Evolutionary conservation across 176 grass and related monocot species (phyloP), one percentile per base, ranked within the genome.

Genomic region (Carex parvula): DNA sequence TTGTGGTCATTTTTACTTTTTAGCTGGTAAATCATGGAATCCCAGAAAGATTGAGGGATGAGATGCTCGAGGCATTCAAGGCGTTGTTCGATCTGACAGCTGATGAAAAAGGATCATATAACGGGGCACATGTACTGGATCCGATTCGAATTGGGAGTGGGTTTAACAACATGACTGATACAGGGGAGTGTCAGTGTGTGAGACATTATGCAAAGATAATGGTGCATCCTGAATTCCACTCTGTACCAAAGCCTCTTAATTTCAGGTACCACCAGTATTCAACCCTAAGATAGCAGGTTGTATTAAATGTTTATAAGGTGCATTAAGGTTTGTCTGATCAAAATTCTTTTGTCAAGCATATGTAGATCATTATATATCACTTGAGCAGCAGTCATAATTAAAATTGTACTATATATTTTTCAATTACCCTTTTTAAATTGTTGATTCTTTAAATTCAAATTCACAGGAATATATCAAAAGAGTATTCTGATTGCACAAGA

Each of bases 21-120:
- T 83, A 97, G 95, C 70, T 94, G 79, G 52, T 88, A 52, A 93
- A 94, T 79, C 92, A 98, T 66, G 92, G 92, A 3, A 79, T 98
- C 7, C 63, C 82, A 2, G 89, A 93, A 64, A 55, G 13, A 15
- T 81, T 97, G 24, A 87, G 71, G 68, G 86, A 84, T 75, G 66
- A 61, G 21, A 17, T 94, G 72, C 70, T 91, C 37, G 62, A 78
- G 3, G 41, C 68, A 0, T 84, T 64, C 3, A 79, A 84, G 63
- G 84, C 87, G 6, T 76, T 97, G 21, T 92, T 92, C 35, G 78
- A 86, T 14, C 71, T 88, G 35, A 83, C 86, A 14, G 70, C 20
- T 15, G 87, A 88, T 55, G 86, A 90, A n/a, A 94, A 91, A 61
- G 66, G 70, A 16, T 86, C 57, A 65, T 74, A 91, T 80, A 15